Percentiles rank a stretch among this genome's conserved stretches.
Evolutionary conservation across 208 protist genomes (phyloP).

Genomic region (Leishmania arabica): DNA sequence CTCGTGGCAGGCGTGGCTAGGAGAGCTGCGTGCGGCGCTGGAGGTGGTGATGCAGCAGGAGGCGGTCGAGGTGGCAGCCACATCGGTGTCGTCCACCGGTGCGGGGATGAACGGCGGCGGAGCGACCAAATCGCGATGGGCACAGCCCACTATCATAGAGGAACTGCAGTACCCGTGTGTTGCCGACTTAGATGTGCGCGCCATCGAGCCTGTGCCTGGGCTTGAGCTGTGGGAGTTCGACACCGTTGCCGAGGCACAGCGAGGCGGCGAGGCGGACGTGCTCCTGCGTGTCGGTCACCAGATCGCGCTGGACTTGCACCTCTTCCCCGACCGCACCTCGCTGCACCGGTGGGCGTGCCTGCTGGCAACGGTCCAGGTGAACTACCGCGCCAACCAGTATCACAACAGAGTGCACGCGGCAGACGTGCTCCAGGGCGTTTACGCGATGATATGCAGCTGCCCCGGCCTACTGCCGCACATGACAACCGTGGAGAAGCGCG

Average conservation of each 20-base stretch:
- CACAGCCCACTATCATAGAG: slow-evolving; percentile 13
- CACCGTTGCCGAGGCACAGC: slow-evolving; percentile 22
- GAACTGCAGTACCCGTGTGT: not conserved
- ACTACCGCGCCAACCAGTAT: slow-evolving; percentile 79
- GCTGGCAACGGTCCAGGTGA: slow-evolving; percentile 53
- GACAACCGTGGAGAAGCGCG: slow-evolving; percentile 65
- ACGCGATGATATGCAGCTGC: slow-evolving; percentile 44
- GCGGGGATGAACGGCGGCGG: not conserved
- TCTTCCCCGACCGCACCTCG: slow-evolving; percentile 40
- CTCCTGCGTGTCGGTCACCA: slow-evolving; percentile 50
- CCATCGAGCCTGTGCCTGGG: slow-evolving; percentile 20
- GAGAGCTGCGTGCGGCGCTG: slow-evolving; percentile 7
- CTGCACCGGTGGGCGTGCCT: slow-evolving; percentile 46
- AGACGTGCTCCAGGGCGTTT: slow-evolving; percentile 69
- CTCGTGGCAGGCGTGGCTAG: slow-evolving; percentile 11
- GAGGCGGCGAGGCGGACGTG: slow-evolving; percentile 21
- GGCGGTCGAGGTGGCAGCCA: not conserved
- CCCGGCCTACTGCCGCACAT: slow-evolving; percentile 43
- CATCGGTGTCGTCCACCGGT: not conserved
- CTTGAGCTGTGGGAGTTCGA: slow-evolving; percentile 30
- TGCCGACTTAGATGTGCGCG: not conserved
- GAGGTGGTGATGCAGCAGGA: not conserved
- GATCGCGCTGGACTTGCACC: slow-evolving; percentile 47
- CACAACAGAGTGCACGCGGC: slow-evolving; percentile 81
- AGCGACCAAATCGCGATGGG: slow-evolving; percentile 15